Conservation (phyloP, 1,139 yeast species). For the Candida sp. region DNA sequence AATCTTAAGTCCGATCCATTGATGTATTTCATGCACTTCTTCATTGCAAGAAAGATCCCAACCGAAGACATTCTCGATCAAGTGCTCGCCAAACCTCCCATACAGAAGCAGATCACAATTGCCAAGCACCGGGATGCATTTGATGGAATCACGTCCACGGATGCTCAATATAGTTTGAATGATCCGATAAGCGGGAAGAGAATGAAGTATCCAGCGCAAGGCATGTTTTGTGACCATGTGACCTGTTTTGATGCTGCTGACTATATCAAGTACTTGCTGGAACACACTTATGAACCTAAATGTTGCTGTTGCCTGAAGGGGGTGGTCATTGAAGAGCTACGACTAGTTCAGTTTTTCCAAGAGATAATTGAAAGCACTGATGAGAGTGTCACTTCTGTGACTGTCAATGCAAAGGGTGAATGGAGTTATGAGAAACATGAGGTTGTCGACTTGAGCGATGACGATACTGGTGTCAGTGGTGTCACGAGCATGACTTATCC, state of each 20-base stretch:
- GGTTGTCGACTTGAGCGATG: not conserved
- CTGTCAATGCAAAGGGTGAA: conserved; percentile 58
- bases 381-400: conserved; percentile 54
- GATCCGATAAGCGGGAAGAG: conserved; percentile 71
- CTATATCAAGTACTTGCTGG: conserved; percentile 62
- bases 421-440: conserved; percentile 39
- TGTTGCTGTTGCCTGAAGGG: conserved; percentile 66
- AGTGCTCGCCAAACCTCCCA: conserved; percentile 39
- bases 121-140: conserved; percentile 48
- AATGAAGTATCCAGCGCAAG: conserved; percentile 63
- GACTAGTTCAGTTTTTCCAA: conserved; percentile 62
- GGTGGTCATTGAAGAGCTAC: conserved; percentile 53
- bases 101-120: conserved; percentile 44
- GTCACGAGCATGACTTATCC: too few species aligned
- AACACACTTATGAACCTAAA: conserved; percentile 35
- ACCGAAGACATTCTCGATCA: conserved; percentile 34
- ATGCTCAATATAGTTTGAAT: conserved; percentile 48
- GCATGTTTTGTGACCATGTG: conserved; percentile 64
- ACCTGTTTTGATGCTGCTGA: conserved; percentile 74
- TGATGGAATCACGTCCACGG: conserved; percentile 53
- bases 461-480: not conserved
- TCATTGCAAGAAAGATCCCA: conserved; percentile 53
- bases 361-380: conserved; percentile 51
- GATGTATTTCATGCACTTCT: conserved; percentile 51
- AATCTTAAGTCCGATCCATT: conserved; percentile 46